Evolutionary conservation across 345 rosid genomes (phyloP).

Genomic region (Lagerstroemia speciosa): DNA sequence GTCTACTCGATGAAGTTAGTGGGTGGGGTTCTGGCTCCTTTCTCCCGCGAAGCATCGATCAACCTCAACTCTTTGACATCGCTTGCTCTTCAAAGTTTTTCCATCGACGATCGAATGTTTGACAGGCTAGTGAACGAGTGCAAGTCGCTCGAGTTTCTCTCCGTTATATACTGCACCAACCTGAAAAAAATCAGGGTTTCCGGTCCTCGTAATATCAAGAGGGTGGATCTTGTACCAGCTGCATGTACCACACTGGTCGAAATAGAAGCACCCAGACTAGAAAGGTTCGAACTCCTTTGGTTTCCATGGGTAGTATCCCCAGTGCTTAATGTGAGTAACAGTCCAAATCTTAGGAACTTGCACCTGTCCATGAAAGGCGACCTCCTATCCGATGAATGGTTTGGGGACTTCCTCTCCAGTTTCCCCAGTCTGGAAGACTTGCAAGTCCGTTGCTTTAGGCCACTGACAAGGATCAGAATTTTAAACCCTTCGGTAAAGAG

Average conservation of each 20-base stretch:
- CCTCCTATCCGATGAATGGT: no score
- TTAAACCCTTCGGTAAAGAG: no score
- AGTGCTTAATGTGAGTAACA: neutral
- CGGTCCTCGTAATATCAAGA: neutral
- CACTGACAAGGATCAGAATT: no score
- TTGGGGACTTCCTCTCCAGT: no score
- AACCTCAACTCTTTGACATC: neutral
- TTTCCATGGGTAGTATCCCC: no score
- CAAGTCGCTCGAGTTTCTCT: neutral
- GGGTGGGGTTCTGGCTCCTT: neutral
- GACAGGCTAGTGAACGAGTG: neutral
- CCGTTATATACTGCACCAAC: neutral
- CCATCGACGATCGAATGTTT: neutral
- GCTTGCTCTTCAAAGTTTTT: neutral
- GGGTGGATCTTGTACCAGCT: neutral
- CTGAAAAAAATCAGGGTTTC: neutral
- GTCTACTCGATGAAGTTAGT: neutral
- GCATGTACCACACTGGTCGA: neutral
- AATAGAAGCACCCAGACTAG: neutral
- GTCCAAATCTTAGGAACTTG: neutral
- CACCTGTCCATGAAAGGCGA: no score
- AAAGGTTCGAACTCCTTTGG: no score
- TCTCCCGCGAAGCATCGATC: neutral
- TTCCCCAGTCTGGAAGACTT: no score
- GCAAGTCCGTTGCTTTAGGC: no score